These are phyloP conservation scores for Spencermartinsiella europaea DNA, from an alignment of 805 yeast genomes.

Conservation along the genomic window DNA sequence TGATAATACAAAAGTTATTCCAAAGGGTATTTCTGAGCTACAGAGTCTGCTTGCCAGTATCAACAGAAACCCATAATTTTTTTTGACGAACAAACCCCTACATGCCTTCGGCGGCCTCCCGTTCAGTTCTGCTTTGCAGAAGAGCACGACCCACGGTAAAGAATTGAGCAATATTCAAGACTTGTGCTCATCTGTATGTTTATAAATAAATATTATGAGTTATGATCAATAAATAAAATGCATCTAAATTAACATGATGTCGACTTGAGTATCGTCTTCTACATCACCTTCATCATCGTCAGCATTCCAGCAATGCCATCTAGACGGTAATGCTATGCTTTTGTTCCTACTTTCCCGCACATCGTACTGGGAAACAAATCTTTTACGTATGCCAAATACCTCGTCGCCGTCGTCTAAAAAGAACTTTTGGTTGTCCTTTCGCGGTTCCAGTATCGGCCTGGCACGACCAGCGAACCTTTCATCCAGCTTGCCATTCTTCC, in stretches of 20 bases:
- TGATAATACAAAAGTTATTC: not conserved
- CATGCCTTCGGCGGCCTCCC: too few species aligned
- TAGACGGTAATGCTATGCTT: conserved; percentile 4
- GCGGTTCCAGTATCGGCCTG: conserved; percentile 29
- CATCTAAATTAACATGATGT: too few species aligned
- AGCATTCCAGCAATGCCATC: conserved; percentile 1
- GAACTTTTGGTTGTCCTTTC: conserved; percentile 16
- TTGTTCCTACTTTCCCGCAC: conserved; percentile 1
- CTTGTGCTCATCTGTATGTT: too few species aligned
- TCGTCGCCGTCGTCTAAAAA: conserved; percentile 16
- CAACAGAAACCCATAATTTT: not conserved
- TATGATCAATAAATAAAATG: not conserved
- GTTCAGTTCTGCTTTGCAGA: too few species aligned
- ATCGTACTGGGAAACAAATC: conserved; percentile 17
- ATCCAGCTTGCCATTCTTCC: conserved; percentile 31
- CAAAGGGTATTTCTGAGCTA: conserved; percentile 7
- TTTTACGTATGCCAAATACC: conserved; percentile 24
- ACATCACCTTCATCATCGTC: conserved; percentile 6
- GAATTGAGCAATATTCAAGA: not conserved
- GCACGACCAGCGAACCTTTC: conserved; percentile 30
- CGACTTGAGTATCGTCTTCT: too few species aligned
- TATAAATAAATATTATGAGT: conserved; percentile 1
- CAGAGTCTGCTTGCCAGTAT: conserved; percentile 2
- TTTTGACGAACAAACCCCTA: too few species aligned
- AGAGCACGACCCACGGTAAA: too few species aligned